phyloP scores from a whole-genome alignment of 2,329 filamentous ascomycete species.

The Phaeomoniella chlamydospora region DNA sequence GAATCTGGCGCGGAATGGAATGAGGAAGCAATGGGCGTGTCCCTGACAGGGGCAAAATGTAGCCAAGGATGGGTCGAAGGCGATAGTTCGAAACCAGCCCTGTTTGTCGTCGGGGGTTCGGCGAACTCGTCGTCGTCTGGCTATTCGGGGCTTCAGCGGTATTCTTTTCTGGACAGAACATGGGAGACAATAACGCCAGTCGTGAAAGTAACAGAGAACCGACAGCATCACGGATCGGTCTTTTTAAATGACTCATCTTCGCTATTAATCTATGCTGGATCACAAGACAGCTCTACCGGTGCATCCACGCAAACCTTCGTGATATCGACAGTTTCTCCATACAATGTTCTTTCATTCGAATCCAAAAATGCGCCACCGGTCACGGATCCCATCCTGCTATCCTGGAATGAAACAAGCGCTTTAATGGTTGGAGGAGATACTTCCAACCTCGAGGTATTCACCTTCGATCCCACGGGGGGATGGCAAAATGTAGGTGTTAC shows the following conservation, averaged over 20 bases:
- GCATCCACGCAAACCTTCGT: constrained; percentile 63
- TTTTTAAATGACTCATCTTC: constrained; percentile 57
- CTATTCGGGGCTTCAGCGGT: constrained; percentile 65
- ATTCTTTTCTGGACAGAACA: constrained; percentile 37
- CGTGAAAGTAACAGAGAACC: constrained; percentile 47
- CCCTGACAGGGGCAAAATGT: constrained; percentile 63
- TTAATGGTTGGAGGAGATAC: constrained; percentile 60
- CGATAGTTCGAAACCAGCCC: constrained; percentile 42
- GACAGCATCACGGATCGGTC: constrained; percentile 58
- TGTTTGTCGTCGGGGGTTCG: constrained; percentile 70
- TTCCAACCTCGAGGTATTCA: constrained; percentile 53
- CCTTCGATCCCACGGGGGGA: constrained; percentile 48
- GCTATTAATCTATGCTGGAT: constrained; percentile 71
- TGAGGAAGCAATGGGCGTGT: constrained; percentile 46
- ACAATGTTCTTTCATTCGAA: constrained; percentile 43
- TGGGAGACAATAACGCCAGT: constrained; percentile 43
- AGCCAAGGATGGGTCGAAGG: constrained; percentile 51
- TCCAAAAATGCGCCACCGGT: constrained; percentile 46
- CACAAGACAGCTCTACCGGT: constrained; percentile 40
- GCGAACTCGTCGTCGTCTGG: constrained; percentile 33
- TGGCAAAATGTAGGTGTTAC: constrained; percentile 57
- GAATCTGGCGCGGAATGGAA: constrained; percentile 59
- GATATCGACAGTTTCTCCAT: constrained; percentile 52
- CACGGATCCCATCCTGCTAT: constrained; percentile 55
- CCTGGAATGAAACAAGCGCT: constrained; percentile 57